Evolutionary conservation across 2,329 filamentous ascomycete genomes (phyloP).

Genomic region (Aspergillus costaricaensis): DNA sequence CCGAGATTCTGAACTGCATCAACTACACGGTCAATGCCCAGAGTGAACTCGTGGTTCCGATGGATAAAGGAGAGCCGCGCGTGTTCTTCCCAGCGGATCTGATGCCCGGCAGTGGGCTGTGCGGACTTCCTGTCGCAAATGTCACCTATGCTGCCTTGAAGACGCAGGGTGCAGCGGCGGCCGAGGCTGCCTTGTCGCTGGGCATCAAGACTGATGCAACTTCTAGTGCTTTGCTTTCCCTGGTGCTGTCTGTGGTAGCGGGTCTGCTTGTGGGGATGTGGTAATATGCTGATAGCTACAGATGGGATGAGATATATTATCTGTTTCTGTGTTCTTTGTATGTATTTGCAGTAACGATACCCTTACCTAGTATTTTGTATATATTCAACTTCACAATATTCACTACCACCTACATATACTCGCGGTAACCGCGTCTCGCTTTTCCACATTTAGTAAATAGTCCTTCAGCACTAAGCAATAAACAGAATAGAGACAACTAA

Average conservation of each 20-base stretch:
- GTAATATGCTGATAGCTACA: neutral
- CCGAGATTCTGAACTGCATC: constrained; percentile 32
- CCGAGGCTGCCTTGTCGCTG: neutral
- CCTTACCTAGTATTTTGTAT: no score
- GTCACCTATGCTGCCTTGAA: neutral
- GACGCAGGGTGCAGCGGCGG: neutral
- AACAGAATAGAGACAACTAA: no score
- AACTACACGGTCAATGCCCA: constrained; percentile 28
- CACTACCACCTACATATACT: no score
- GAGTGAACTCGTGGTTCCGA: constrained; percentile 29
- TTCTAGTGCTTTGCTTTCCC: neutral
- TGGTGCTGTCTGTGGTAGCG: neutral
- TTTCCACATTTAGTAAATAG: no score
- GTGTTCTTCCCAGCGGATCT: constrained; percentile 32
- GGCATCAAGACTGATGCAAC: neutral
- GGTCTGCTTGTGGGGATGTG: neutral
- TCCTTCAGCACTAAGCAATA: no score
- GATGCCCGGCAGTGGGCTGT: constrained; percentile 36
- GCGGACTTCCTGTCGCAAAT: constrained; percentile 18
- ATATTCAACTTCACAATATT: no score
- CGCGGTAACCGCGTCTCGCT: no score
- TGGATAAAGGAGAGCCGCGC: constrained; percentile 35
- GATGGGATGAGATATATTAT: neutral
- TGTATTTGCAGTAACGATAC: neutral
- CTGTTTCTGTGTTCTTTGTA: neutral